Percentiles rank a stretch among this genome's conserved stretches.
Conservation (phyloP, 2,329 filamentous ascomycete genomes). For the Fonsecaea multimorphosa region DNA sequence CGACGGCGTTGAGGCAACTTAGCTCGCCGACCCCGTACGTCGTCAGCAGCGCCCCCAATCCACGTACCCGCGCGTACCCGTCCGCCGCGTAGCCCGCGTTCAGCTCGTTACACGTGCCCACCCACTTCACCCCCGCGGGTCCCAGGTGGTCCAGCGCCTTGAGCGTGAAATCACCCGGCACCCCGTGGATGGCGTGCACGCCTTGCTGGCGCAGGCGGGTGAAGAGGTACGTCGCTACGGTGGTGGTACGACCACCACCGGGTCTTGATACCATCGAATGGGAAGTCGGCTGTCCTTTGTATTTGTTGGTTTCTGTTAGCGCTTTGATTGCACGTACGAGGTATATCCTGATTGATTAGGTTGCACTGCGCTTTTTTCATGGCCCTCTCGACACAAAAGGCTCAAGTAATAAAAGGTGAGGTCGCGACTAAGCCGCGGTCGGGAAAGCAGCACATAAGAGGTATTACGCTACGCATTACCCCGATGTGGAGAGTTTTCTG, state of each 20-base stretch:
- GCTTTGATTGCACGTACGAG: too few relatives aligned
- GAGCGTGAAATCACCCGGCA: slow-evolving; percentile 54
- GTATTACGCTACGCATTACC: too few relatives aligned
- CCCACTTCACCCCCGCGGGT: slow-evolving; percentile 61
- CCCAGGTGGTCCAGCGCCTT: slow-evolving; percentile 63
- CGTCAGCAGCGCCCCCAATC: slow-evolving; percentile 52
- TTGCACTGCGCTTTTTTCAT: too few relatives aligned
- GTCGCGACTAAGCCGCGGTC: too few relatives aligned
- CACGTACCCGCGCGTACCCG: slow-evolving; percentile 70
- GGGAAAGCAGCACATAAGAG: too few relatives aligned
- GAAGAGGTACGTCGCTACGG: slow-evolving; percentile 57
- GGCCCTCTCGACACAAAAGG: too few relatives aligned
- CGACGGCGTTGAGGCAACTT: slow-evolving; percentile 45
- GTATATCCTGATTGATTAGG: too few relatives aligned
- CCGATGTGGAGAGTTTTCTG: background rate
- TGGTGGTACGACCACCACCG: background rate
- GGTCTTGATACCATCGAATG: background rate
- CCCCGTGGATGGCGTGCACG: slow-evolving; percentile 56
- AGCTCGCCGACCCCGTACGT: slow-evolving; percentile 66
- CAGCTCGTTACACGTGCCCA: slow-evolving; percentile 67
- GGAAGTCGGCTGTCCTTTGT: background rate
- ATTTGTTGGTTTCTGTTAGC: background rate
- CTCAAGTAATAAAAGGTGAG: too few relatives aligned
- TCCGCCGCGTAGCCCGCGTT: slow-evolving; percentile 76
- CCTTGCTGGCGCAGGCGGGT: slow-evolving; percentile 56